Evolutionary conservation across 2,329 filamentous ascomycete genomes (phyloP), one percentile per base, ranked within the genome.

Genomic region (Talaromyces sp.): DNA sequence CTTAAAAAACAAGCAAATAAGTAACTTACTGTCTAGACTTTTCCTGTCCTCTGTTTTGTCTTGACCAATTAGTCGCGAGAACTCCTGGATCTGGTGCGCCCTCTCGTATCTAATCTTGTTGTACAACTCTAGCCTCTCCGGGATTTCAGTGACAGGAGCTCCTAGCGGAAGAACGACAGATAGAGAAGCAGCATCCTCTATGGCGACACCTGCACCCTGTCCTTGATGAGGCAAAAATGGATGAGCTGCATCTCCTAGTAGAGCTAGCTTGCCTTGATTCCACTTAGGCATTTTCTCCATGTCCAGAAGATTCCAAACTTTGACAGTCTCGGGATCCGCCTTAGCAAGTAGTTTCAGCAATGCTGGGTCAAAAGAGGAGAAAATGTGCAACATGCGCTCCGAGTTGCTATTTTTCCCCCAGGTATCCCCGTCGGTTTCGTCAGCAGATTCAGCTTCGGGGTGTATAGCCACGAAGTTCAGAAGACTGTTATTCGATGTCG

Each of bases 161-260:
- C 55, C 59, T 6, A 7, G 90, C 0, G 81, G 80, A 0, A 90
- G 74, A 7, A 90, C 76, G 1, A 82, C 81, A 0, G 79, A 81
- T 0, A 91, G 69, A 0, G 85, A 81, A 0, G 82, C 83, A 0
- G 82, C 87, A 64, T 91, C 88, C 69, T 91, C 88, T 51, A 90
- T 88, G 0, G 88, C 88, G 61, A 84, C 78, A 0, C 75, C 85
- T 9, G 82, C 87, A 2, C 86, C 87, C 68, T 88, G 85, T 0
- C 82, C 85, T 72, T 86, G 84, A 63, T 85, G 82, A 15, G 86
- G 88, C 0, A 86, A 75, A 67, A 90, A 89, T 0, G 88, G 86
- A 69, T 91, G 88, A 0, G 86, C 88, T 0, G 88, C 86, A 68
- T 90, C 88, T 0, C 88, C 88, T 0, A 90, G 71, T 0, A 89